Evolutionary conservation across 257 asterid genomes (phyloP).

Genomic region (Echites panduratus): DNA sequence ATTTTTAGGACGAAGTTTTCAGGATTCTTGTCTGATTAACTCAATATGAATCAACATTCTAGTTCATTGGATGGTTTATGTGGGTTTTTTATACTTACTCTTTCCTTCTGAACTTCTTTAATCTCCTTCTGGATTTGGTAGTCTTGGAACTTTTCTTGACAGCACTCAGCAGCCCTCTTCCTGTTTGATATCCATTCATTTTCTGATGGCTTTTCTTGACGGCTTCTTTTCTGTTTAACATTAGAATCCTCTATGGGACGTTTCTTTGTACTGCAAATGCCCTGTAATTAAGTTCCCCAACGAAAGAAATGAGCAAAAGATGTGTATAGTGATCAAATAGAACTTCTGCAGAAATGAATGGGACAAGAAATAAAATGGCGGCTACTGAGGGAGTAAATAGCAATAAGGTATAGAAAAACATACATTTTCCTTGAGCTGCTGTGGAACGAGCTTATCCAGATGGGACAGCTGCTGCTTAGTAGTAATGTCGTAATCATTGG

Average conservation of each 20-base stretch:
- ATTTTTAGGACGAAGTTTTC: not conserved
- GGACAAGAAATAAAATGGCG: too few relatives aligned
- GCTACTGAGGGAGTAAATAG: too few relatives aligned
- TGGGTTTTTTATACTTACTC: conserved; percentile 7
- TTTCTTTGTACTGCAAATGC: conserved; percentile 17
- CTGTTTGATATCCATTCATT: conserved; percentile 12
- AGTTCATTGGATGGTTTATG: too few relatives aligned
- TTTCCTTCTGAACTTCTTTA: conserved; percentile 6
- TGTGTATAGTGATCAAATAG: too few relatives aligned
- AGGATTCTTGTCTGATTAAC: not conserved
- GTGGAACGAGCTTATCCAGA: not conserved
- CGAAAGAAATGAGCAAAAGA: not conserved
- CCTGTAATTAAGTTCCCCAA: not conserved
- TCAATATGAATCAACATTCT: not conserved
- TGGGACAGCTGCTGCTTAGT: not conserved
- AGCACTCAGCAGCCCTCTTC: conserved; percentile 17
- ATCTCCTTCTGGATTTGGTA: conserved; percentile 1
- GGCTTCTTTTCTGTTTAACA: not conserved
- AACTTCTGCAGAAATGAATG: not conserved
- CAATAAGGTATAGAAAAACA: not conserved
- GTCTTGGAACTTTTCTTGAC: conserved; percentile 12
- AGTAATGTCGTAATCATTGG: conserved; percentile 2
- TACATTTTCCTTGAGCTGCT: conserved; percentile 19
- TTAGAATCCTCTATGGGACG: conserved; percentile 18
- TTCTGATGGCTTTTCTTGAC: conserved; percentile 2